Base-by-base conservation (phyloP, 192 early-diverging fungal genomes). In the Allomyces arbusculus region DNA sequence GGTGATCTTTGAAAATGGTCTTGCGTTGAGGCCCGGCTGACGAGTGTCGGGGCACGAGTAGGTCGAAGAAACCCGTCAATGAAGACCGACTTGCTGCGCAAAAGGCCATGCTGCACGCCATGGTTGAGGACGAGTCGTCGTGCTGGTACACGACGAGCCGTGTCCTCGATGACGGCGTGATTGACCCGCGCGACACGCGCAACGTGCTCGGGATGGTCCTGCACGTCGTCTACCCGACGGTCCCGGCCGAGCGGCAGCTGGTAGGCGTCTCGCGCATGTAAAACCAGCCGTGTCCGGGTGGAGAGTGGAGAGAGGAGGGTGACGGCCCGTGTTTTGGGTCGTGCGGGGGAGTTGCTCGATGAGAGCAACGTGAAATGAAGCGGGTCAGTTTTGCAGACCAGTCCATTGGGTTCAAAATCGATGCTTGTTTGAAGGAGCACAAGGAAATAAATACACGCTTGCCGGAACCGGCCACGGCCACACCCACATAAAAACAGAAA, bases 181-280 rank as follows among this genome's bases (percentile, higher is more conserved):
- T 85, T 74, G 80, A 82, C 63, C 83, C 83, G 23, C 77, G 80
- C 12, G 76, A 83, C 63, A 82, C 83, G 24, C 73, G 83, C 55
- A 77, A 70, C 11, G 74, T 83, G 23, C 65, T 85, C 16, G 81
- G 81, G 33, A 83, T 82, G 69, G 79, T 77, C 70, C 69, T 85
- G 43, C 77, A 78, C n/a, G 76, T 82, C 3, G 67, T 78, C 62
- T 80, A 79, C 68, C 50, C 12, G 50, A 14, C 20, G 50, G 50
- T 58, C 2, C 50, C 16, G 16, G 16, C 50, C 3, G 50, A 58
- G 50, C 50, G 50, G 16, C 12, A 14, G 50, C 20, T 58, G 50
- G 50, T 9, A 2, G 50, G 50, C 50, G 50, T 58, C 3, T 58
- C 50, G 2, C 50, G 50, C 3, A 20, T 58, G 50, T 58, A n/a